Conservation (phyloP, 805 yeast species). For the Sungouiozyma ichnusensis region DNA sequence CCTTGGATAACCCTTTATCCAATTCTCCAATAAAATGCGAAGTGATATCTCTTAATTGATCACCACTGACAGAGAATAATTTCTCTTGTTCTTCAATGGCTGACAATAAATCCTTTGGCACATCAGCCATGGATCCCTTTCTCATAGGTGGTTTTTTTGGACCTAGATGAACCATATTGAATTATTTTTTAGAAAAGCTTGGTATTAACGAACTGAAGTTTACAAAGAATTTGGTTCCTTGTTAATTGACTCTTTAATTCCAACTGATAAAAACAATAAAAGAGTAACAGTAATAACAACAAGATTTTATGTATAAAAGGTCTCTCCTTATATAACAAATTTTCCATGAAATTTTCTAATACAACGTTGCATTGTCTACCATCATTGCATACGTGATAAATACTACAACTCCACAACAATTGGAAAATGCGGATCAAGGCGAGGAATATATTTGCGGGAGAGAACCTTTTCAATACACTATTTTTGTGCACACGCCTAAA, state of each 20-base stretch:
- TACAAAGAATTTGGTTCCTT: not conserved
- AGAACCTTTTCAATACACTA: too few species aligned
- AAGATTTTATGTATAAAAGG: too few species aligned
- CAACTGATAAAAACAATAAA: too few species aligned
- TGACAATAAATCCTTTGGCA: slow-evolving; percentile 49
- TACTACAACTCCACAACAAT: not conserved
- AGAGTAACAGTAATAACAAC: too few species aligned
- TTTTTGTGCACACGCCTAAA: too few species aligned
- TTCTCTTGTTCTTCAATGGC: slow-evolving; percentile 50
- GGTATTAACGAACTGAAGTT: not conserved
- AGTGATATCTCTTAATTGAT: slow-evolving; percentile 51
- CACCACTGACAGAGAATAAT: slow-evolving; percentile 51
- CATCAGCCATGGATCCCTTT: slow-evolving; percentile 55
- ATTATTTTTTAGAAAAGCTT: not conserved
- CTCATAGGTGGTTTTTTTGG: slow-evolving; percentile 74
- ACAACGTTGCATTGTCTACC: not conserved
- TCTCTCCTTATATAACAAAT: too few species aligned
- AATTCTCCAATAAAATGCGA: slow-evolving; percentile 69
- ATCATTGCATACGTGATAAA: not conserved
- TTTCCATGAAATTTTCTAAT: not conserved
- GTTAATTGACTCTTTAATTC: not conserved
- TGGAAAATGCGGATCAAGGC: not conserved
- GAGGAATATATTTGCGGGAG: not conserved
- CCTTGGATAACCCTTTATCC: slow-evolving; percentile 61
- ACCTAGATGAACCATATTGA: slow-evolving; percentile 65